Base-by-base conservation (phyloP, 2,329 filamentous ascomycete genomes). In the Lachnum nothofagi region DNA sequence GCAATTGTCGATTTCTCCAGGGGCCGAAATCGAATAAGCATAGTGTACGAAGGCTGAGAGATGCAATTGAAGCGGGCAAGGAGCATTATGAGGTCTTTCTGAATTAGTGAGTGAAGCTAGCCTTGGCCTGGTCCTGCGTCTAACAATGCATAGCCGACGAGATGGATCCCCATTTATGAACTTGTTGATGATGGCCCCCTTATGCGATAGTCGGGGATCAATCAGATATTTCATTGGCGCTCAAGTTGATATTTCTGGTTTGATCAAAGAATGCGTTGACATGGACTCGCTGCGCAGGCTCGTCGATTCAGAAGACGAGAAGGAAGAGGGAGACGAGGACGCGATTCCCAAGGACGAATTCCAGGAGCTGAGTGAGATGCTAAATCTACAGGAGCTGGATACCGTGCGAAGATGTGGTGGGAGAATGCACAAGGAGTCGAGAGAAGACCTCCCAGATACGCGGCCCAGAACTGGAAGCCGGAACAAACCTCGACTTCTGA, bases 1-100 rank as follows among this genome's bases (percentile, higher is more conserved):
- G 84, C 25, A 91, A 91, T 55, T 90, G 86, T 59, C 80, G 86
- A 6, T 90, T 91, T 59, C 75, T 91, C 1, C 86, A 90, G 64
- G 86, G 87, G 0, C 85, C 85, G 0, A 79, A 78, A 58, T 89
- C 86, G 5, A 85, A 84, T 55, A 72, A 72, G 0, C 74, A 77
- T 52, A 85, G 81, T 43, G 72, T 86, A 0, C 68, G 72, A 46
- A 73, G 87, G 45, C 70, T 91, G 9, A 72, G 77, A 25, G 77
- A 84, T 34, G 81, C 80, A 23, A 68, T 85, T 9, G 65, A 72
- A 6, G 76, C 73, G 1, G 83, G 83, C n/a, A 75, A 79, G 56
- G 86, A 90, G 59, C 79, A 84, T 55, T 85, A 77, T 46, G 87
- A 91, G 59, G 79, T 87, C 0, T 81, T 91, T 47, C 68, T 91